Conservation (phyloP, 2,329 filamentous ascomycete genomes). For the Epichloe sibirici region DNA sequence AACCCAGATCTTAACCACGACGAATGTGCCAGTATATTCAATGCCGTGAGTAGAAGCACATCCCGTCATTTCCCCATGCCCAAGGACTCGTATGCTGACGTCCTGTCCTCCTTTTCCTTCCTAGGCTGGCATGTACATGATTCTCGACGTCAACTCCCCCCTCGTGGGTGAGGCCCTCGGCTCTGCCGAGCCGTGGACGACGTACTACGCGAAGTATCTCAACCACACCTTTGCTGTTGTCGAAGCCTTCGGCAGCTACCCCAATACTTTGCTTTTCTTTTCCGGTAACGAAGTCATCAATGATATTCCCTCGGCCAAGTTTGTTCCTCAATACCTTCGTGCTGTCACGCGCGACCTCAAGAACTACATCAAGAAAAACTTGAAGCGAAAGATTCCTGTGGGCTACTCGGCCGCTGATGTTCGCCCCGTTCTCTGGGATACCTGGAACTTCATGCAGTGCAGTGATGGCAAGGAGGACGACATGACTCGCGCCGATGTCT, state of each 20-base stretch:
- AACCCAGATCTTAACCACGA: slow-evolving; percentile 55
- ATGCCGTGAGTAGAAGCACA: slow-evolving; percentile 29
- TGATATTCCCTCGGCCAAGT: slow-evolving; percentile 43
- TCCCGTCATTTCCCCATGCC: not conserved
- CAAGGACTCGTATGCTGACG: not conserved
- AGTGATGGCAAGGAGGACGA: slow-evolving; percentile 40
- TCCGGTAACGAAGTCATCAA: slow-evolving; percentile 71
- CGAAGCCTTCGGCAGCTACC: slow-evolving; percentile 54
- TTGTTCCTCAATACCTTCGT: slow-evolving; percentile 57
- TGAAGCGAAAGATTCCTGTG: slow-evolving; percentile 57
- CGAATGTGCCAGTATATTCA: slow-evolving; percentile 55
- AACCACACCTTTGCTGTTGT: slow-evolving; percentile 56
- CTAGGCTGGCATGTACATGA: slow-evolving; percentile 54
- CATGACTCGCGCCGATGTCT: slow-evolving; percentile 58
- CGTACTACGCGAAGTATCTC: slow-evolving; percentile 47
- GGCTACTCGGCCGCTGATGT: slow-evolving; percentile 77
- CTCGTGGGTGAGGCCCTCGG: slow-evolving; percentile 45
- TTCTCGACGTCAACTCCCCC: slow-evolving; percentile 55
- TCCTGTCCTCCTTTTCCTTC: not conserved
- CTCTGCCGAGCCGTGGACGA: slow-evolving; percentile 42
- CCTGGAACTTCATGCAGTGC: slow-evolving; percentile 66
- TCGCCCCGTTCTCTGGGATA: slow-evolving; percentile 58
- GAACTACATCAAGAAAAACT: slow-evolving; percentile 64
- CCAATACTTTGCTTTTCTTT: slow-evolving; percentile 62
- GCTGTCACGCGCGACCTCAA: slow-evolving; percentile 71